Evolutionary conservation across 1,284 basidiomycete species (phyloP).

Genomic region (Trichosporon sp.): DNA sequence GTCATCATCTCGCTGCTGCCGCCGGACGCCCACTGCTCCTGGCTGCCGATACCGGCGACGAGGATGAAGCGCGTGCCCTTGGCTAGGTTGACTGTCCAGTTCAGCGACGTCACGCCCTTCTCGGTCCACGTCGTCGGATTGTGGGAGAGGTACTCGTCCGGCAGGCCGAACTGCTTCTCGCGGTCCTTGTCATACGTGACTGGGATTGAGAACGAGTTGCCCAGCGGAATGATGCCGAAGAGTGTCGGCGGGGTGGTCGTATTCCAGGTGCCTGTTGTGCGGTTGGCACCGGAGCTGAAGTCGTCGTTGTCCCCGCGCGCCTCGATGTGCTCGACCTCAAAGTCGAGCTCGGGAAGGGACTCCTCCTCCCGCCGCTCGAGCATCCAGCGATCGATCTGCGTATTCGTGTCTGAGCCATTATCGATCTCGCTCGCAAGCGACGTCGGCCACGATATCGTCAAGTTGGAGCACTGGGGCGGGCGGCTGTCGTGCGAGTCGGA

Average conservation of each 20-base stretch:
- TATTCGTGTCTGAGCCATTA: background rate
- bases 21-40: conserved; percentile 52
- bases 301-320: conserved; percentile 15
- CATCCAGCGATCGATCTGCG: background rate
- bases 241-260: conserved; percentile 52
- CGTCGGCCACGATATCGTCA: conserved; percentile 52
- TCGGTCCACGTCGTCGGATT: conserved; percentile 47
- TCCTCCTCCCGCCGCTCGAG: background rate
- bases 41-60: conserved; percentile 52
- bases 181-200: conserved; percentile 43
- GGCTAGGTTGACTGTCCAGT: conserved; percentile 51
- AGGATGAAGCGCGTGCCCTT: conserved; percentile 55
- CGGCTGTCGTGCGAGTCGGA: conserved; percentile 35
- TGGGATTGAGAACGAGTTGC: conserved; percentile 53
- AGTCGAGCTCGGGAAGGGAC: background rate
- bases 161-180: conserved; percentile 41
- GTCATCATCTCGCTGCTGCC: conserved; percentile 51
- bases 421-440: conserved; percentile 40
- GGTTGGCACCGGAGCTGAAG: conserved; percentile 28
- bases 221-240: conserved; percentile 55
- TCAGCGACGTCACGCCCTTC: conserved; percentile 47
- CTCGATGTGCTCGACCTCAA: background rate
- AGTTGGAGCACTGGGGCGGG: conserved; percentile 52
- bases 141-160: conserved; percentile 39
- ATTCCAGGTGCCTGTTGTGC: conserved; percentile 34